Evolutionary conservation across 305 asterid genomes (phyloP).

Genomic region (Coffea humblotiana): DNA sequence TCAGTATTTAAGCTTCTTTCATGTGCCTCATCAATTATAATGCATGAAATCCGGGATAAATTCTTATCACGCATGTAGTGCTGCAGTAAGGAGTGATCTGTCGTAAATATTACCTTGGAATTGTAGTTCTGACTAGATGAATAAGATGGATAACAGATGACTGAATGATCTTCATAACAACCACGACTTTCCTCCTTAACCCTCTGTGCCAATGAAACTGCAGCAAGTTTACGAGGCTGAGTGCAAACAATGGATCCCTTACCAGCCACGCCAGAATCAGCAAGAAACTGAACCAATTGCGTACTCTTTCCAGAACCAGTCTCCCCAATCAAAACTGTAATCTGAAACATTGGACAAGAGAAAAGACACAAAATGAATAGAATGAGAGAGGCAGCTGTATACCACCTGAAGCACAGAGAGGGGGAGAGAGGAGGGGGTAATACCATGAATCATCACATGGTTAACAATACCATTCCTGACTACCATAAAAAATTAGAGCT

Average conservation of each 20-base stretch:
- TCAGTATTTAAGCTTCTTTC: conserved; percentile 96
- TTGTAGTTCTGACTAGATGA: conserved; percentile 53
- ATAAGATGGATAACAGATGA: conserved; percentile 55
- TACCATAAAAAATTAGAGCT: too few relatives aligned
- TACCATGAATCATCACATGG: too few relatives aligned
- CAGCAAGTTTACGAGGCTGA: conserved; percentile 96
- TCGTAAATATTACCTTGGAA: conserved; percentile 66
- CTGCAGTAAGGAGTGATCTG: conserved; percentile 87
- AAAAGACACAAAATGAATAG: background rate
- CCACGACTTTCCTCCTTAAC: conserved; percentile 78
- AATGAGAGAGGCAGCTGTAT: background rate
- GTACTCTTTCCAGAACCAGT: conserved; percentile 99
- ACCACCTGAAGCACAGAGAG: background rate
- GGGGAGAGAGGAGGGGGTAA: too few relatives aligned
- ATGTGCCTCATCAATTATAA: conserved; percentile 94
- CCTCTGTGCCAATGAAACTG: conserved; percentile 71
- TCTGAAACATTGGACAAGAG: conserved; percentile 29
- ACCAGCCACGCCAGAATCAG: conserved; percentile 68
- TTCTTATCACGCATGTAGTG: conserved; percentile 72
- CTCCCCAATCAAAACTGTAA: conserved; percentile 75
- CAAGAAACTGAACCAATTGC: conserved; percentile 90
- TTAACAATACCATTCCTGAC: too few relatives aligned
- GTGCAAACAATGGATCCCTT: conserved; percentile 69
- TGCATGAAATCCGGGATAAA: conserved; percentile 67
- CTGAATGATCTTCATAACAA: conserved; percentile 51